phyloP scores from a whole-genome alignment of 2,329 filamentous ascomycete genomes.

The Beauveria bassiana region DNA sequence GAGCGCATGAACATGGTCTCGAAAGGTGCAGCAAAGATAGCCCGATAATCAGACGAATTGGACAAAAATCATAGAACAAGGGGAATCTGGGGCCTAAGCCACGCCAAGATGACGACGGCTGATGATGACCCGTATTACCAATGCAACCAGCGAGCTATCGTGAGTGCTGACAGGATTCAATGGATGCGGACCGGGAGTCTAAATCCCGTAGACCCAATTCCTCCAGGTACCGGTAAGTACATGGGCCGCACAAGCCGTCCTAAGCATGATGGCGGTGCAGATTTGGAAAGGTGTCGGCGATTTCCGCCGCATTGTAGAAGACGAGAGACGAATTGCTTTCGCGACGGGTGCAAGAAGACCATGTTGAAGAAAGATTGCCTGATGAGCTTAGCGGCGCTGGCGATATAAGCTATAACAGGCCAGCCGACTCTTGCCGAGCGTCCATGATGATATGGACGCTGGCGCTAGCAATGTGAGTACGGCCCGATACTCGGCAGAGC shows the following conservation, averaged over 20 bases:
- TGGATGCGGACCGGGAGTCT: background rate
- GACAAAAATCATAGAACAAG: too few species aligned
- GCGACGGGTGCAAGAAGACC: too few species aligned
- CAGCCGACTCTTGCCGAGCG: too few species aligned
- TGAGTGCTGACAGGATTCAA: slow-evolving; percentile 1
- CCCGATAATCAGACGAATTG: too few species aligned
- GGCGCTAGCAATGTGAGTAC: too few species aligned
- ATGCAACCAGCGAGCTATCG: background rate
- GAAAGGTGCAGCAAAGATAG: background rate
- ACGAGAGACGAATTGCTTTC: background rate
- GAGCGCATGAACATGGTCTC: background rate
- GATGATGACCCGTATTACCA: background rate
- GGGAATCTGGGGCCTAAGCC: background rate
- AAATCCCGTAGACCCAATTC: background rate
- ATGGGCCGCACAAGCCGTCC: background rate
- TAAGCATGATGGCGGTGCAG: background rate
- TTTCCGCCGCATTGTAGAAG: background rate
- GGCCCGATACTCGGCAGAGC: too few species aligned
- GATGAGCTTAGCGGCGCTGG: background rate
- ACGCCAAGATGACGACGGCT: slow-evolving; percentile 3
- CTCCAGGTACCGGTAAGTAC: slow-evolving; percentile 2
- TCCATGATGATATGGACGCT: too few species aligned
- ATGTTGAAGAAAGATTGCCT: background rate
- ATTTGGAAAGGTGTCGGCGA: background rate
- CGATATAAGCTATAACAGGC: background rate